phyloP scores from a whole-genome alignment of 306 rosid species.

The Castanospermum australe region DNA sequence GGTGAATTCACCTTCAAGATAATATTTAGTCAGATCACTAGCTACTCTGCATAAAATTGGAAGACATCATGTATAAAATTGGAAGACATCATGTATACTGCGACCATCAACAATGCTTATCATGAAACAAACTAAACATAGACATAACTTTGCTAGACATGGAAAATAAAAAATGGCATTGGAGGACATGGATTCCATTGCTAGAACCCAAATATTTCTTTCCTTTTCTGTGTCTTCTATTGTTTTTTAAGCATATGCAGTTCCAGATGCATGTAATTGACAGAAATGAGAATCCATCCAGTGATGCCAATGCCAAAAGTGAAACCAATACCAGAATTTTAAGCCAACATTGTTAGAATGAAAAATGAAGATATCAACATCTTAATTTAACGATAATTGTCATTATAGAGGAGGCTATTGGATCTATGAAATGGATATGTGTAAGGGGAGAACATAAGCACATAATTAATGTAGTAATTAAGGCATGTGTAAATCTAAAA shows the following conservation, averaged over 20 bases:
- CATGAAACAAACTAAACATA: background rate
- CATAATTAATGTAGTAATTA: background rate
- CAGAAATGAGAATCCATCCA: background rate
- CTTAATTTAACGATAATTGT: background rate
- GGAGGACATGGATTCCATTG: background rate
- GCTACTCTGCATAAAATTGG: conserved; percentile 59
- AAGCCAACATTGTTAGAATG: background rate
- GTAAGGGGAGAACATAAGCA: background rate
- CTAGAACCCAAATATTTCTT: background rate
- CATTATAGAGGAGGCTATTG: background rate
- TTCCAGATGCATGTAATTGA: background rate
- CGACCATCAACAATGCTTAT: background rate
- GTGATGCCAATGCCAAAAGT: conserved; percentile 12
- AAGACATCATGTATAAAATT: conserved; percentile 27
- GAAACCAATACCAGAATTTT: background rate
- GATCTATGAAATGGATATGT: background rate
- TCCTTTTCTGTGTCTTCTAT: background rate
- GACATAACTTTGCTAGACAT: background rate
- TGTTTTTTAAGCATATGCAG: background rate
- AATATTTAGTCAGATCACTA: conserved; percentile 52
- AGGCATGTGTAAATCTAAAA: background rate
- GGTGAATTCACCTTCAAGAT: conserved; percentile 62
- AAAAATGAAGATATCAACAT: background rate
- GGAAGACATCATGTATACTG: conserved; percentile 16
- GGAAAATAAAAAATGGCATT: background rate